Percentiles rank a stretch among this genome's conserved stretches.
Conservation (phyloP, 2,329 filamentous ascomycete species). For the Colletotrichum siamense region DNA sequence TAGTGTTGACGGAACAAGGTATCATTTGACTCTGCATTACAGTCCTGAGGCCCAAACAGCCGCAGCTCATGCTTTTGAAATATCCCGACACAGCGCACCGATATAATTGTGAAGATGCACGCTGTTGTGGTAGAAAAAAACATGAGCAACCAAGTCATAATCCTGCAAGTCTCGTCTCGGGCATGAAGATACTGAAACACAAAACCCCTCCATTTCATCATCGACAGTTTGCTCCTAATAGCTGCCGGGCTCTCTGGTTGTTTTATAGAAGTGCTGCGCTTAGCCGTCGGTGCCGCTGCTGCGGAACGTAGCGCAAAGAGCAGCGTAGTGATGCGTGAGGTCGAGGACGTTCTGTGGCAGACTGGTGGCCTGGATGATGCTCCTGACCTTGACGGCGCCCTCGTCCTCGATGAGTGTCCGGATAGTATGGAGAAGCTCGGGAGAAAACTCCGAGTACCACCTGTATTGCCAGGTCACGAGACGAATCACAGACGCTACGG, state of each 20-base stretch:
- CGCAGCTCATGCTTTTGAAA: constrained; percentile 5
- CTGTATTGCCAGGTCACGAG: constrained; percentile 98
- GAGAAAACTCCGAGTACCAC: constrained; percentile 99
- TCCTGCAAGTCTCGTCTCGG: constrained; percentile 1
- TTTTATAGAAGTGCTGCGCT: constrained; percentile 8
- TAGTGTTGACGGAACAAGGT: constrained; percentile 8
- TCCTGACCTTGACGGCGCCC: constrained; percentile 94
- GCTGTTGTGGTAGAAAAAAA: not conserved
- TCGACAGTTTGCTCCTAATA: not conserved
- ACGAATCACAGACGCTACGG: constrained; percentile 84
- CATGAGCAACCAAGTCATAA: constrained; percentile 2
- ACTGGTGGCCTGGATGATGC: constrained; percentile 95
- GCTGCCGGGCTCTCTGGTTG: not conserved
- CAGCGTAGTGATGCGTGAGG: constrained; percentile 94
- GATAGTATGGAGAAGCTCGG: constrained; percentile 84
- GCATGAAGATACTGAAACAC: not conserved
- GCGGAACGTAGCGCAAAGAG: constrained; percentile 91
- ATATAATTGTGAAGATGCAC: not conserved
- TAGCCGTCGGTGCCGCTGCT: constrained; percentile 91
- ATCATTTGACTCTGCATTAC: constrained; percentile 20
- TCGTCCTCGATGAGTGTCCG: constrained; percentile 96
- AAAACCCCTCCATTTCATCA: not conserved
- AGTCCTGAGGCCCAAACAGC: not conserved
- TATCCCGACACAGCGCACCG: constrained; percentile 2
- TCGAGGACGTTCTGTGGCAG: constrained; percentile 92